Conservation (phyloP, 1,284 basidiomycete species). For the Trichosporon asahii region DNA sequence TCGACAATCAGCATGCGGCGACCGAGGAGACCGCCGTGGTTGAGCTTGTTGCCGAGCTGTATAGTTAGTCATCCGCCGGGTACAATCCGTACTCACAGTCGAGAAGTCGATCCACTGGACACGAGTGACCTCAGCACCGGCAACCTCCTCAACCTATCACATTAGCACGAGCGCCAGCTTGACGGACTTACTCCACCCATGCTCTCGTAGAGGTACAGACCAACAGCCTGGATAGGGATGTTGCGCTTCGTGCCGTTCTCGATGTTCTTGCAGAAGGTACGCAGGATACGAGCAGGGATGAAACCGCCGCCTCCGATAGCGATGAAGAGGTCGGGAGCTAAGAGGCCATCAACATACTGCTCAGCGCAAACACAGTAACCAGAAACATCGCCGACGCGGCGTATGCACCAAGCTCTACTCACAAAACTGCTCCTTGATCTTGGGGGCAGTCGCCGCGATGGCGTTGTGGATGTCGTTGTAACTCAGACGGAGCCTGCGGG, state of each 20-base stretch:
- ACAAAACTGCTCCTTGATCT: constrained; percentile 51
- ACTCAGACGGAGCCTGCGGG: constrained; percentile 37
- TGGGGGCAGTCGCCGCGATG: constrained; percentile 44
- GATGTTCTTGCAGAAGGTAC: constrained; percentile 78
- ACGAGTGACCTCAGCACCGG: constrained; percentile 78
- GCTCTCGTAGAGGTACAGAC: constrained; percentile 85
- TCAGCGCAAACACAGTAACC: too few relatives aligned
- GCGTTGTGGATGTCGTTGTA: constrained; percentile 53
- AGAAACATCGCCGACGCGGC: too few relatives aligned
- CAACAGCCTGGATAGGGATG: constrained; percentile 85
- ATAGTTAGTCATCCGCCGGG: background rate
- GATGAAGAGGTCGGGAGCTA: constrained; percentile 45
- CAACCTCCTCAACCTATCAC: constrained; percentile 62
- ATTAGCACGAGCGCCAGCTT: background rate
- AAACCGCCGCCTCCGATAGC: constrained; percentile 65
- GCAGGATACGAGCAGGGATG: constrained; percentile 88
- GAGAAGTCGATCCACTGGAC: constrained; percentile 74
- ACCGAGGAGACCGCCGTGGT: constrained; percentile 62
- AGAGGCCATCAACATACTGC: constrained; percentile 1
- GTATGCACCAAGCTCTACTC: constrained; percentile 25
- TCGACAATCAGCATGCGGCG: constrained; percentile 80
- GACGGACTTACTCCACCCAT: constrained; percentile 59
- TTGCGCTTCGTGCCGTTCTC: constrained; percentile 63
- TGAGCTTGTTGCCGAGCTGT: constrained; percentile 46
- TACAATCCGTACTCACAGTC: constrained; percentile 58